Evolutionary conservation across 2,329 filamentous ascomycete species (phyloP).

Genomic region (Arthroderma uncinatum): DNA sequence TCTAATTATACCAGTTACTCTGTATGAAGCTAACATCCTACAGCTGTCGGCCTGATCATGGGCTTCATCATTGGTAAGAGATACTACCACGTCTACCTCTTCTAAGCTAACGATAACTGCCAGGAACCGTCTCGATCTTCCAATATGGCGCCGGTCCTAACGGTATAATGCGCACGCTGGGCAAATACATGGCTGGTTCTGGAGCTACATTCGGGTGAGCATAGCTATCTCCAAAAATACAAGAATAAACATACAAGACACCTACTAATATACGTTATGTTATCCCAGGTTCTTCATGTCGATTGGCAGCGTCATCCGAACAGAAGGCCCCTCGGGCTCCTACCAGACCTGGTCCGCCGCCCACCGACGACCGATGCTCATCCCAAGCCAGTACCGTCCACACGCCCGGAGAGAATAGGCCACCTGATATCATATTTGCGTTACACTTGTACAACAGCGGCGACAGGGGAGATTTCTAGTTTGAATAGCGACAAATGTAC

Average conservation of each 20-base stretch:
- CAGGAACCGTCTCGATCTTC: conserved; percentile 88
- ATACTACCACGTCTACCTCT: not conserved
- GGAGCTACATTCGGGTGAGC: conserved; percentile 88
- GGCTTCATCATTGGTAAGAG: conserved; percentile 87
- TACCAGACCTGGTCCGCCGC: conserved; percentile 66
- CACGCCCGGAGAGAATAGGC: conserved; percentile 19
- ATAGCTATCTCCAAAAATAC: not conserved
- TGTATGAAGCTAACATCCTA: conserved; percentile 7
- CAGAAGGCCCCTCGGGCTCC: conserved; percentile 68
- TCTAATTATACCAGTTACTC: conserved; percentile 10
- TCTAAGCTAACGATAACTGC: not conserved
- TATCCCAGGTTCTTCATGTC: conserved; percentile 84
- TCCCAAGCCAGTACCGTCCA: conserved; percentile 36
- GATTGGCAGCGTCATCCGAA: conserved; percentile 91
- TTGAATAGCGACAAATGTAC: not conserved
- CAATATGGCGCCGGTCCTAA: conserved; percentile 87
- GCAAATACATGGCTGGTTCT: conserved; percentile 93
- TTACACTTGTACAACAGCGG: conserved; percentile 7
- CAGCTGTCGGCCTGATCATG: conserved; percentile 91
- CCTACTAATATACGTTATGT: not conserved
- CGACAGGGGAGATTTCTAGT: not conserved
- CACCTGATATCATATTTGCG: not conserved
- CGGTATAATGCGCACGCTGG: conserved; percentile 84
- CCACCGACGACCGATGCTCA: conserved; percentile 61
- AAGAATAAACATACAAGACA: not conserved